Evolutionary conservation across 2,329 filamentous ascomycete species (phyloP).

Genomic region (Sporothrix mexicana): DNA sequence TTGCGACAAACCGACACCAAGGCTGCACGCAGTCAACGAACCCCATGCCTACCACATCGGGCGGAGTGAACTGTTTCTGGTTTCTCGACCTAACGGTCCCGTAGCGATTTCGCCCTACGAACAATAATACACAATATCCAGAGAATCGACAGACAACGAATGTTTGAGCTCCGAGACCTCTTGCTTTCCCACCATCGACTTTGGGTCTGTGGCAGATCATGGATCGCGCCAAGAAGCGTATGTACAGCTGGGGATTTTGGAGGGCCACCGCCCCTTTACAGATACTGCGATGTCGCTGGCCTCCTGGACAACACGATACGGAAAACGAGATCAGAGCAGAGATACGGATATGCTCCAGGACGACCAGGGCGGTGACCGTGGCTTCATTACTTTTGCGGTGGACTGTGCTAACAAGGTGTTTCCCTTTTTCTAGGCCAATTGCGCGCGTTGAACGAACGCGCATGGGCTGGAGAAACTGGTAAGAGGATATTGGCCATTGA

Average conservation of each 20-base stretch:
- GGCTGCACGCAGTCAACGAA: conserved; percentile 33
- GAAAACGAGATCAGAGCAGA: not conserved
- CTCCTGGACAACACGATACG: not conserved
- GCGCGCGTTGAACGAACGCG: conserved; percentile 82
- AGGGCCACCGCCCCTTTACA: not conserved
- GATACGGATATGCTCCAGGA: not conserved
- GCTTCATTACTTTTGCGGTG: conserved; percentile 4
- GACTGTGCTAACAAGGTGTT: conserved; percentile 39
- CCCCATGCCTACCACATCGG: conserved; percentile 54
- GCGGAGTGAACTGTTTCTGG: conserved; percentile 50
- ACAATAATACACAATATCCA: not conserved
- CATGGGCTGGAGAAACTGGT: conserved; percentile 92
- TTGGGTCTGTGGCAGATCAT: conserved; percentile 52
- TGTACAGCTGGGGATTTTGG: conserved; percentile 40
- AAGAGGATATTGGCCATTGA: conserved; percentile 29
- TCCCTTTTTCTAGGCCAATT: conserved; percentile 72
- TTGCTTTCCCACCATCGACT: conserved; percentile 28
- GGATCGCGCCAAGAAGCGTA: conserved; percentile 70
- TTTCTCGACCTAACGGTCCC: conserved; percentile 51
- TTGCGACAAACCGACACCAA: conserved; percentile 27
- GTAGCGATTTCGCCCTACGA: conserved; percentile 44
- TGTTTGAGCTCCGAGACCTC: conserved; percentile 24
- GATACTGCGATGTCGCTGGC: not conserved
- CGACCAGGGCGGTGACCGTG: not conserved
- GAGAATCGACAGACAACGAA: conserved; percentile 7